These are phyloP conservation scores for Fusarium sp. DNA, from an alignment of 2,329 filamentous ascomycete genomes.

Conservation along the genomic window DNA sequence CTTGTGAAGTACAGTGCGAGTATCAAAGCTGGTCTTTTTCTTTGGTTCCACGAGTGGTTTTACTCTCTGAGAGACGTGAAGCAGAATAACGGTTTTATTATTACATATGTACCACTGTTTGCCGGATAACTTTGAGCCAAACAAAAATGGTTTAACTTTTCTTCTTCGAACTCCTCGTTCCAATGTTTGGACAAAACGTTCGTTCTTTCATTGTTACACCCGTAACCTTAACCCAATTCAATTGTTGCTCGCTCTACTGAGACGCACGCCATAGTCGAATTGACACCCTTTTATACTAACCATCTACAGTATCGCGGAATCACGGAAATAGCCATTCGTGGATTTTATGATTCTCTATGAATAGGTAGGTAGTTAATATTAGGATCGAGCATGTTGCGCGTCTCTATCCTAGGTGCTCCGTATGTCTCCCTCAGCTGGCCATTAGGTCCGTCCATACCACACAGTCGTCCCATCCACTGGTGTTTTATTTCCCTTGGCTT, in stretches of 20 bases:
- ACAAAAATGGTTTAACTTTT: no score
- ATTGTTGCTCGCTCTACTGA: neutral
- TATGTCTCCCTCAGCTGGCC: neutral
- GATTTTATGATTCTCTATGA: neutral
- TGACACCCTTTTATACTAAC: slow-evolving; percentile 1
- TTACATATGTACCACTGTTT: no score
- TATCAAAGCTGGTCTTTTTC: slow-evolving; percentile 1
- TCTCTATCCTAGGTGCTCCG: neutral
- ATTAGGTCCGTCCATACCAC: slow-evolving; percentile 4
- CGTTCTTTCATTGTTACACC: slow-evolving; percentile 3
- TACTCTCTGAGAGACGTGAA: neutral
- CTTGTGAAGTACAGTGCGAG: slow-evolving; percentile 28
- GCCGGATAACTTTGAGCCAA: no score
- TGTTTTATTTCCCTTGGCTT: slow-evolving; percentile 36
- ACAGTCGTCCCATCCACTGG: slow-evolving; percentile 20
- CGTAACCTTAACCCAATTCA: slow-evolving; percentile 28
- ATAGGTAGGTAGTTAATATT: no score
- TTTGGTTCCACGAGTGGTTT: neutral
- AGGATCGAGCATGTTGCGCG: neutral
- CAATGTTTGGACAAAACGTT: neutral
- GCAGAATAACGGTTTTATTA: neutral
- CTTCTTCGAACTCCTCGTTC: neutral
- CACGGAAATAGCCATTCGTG: neutral
- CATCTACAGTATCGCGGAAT: neutral
- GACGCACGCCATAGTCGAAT: neutral